phyloP scores from a whole-genome alignment of 306 rosid species.

The Leucaena leucocephala region DNA sequence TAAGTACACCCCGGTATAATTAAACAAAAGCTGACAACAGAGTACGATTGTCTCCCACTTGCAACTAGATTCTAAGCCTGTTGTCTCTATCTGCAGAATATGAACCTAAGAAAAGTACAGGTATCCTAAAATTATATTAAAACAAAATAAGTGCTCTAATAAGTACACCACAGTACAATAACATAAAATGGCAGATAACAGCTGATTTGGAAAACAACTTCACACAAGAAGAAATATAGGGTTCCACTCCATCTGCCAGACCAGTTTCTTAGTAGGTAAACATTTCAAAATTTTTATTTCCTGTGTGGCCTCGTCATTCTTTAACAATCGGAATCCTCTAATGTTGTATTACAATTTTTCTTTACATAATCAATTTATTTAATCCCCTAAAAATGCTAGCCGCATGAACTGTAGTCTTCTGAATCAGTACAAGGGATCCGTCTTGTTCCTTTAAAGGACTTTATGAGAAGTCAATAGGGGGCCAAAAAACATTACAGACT shows the following conservation, averaged over 20 bases:
- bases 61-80: constrained; percentile 3
- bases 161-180: not conserved
- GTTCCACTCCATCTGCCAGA: not conserved
- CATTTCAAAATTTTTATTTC: constrained; percentile 18
- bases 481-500: not conserved
- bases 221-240: not conserved
- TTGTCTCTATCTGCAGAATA: not conserved
- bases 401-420: not conserved
- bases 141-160: constrained; percentile 1
- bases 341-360: not conserved
- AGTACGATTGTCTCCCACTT: constrained; percentile 6
- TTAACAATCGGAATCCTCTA: not conserved
- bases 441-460: not conserved
- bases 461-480: not conserved
- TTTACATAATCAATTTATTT: not conserved
- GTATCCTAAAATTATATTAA: constrained; percentile 23
- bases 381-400: not conserved
- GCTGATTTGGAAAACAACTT: not conserved
- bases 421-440: not conserved
- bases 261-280: not conserved
- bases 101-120: constrained; percentile 12
- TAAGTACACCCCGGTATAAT: constrained; percentile 17
- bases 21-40: constrained; percentile 30
- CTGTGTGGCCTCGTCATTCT: not conserved
- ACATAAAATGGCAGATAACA: not conserved